A percentile compares a stretch with the other conserved stretches of the same genome.
Evolutionary conservation across 441 rosid species (phyloP).

Genomic region (Metrosideros polymorpha): DNA sequence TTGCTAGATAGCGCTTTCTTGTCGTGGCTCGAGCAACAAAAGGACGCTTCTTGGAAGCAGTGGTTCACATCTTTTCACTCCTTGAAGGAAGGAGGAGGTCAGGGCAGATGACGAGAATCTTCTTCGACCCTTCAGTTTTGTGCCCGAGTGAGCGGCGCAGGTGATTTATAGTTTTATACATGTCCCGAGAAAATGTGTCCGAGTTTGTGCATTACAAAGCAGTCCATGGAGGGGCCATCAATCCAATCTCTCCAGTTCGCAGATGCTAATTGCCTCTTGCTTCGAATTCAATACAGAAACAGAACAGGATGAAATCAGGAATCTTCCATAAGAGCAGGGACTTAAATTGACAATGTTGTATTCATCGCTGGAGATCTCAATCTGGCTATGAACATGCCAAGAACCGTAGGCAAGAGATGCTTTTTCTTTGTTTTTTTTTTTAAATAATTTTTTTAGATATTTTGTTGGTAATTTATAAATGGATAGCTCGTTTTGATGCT

Average conservation of each 20-base stretch:
- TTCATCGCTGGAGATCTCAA: not conserved
- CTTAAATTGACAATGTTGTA: not conserved
- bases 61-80: conserved; percentile 49
- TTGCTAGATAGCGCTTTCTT: conserved; percentile 83
- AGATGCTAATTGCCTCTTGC: not conserved
- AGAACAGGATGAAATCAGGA: not conserved
- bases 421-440: not conserved
- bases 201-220: not conserved
- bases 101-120: not conserved
- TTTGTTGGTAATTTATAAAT: not conserved
- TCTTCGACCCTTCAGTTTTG: not conserved
- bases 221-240: not conserved
- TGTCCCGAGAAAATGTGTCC: not conserved
- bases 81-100: not conserved
- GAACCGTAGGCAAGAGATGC: not conserved
- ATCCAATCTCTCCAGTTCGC: not conserved
- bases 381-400: not conserved
- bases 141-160: not conserved
- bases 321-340: not conserved
- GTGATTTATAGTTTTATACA: not conserved
- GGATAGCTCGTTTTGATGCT: not conserved
- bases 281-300: not conserved
- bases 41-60: conserved; percentile 94
- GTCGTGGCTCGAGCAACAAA: conserved; percentile 92
- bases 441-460: not conserved